These are phyloP conservation scores for Phialophora verrucosa DNA, from an alignment of 2,329 filamentous ascomycete species.

Conservation along the genomic window DNA sequence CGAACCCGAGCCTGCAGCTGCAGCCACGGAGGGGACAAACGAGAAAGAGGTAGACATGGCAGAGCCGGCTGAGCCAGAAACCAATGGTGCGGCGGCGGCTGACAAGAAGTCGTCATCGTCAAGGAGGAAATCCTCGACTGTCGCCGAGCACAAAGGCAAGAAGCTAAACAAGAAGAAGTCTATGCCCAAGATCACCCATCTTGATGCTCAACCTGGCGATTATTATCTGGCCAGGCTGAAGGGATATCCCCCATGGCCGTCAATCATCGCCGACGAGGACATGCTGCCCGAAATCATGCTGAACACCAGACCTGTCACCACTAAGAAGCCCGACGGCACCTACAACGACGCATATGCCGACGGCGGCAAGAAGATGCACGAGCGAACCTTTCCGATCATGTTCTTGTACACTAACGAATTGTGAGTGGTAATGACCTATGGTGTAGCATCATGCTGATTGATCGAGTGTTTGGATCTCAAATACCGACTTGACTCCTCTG, in stretches of 20 bases:
- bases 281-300: constrained; percentile 85
- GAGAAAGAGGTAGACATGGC: constrained; percentile 37
- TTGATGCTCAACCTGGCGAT: constrained; percentile 86
- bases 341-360: constrained; percentile 87
- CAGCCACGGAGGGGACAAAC: constrained; percentile 29
- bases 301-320: constrained; percentile 80
- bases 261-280: constrained; percentile 89
- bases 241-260: constrained; percentile 92
- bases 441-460: constrained; percentile 30
- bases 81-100: constrained; percentile 56
- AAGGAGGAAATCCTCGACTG: constrained; percentile 74
- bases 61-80: constrained; percentile 48
- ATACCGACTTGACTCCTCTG: constrained; percentile 79
- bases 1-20: constrained; percentile 32
- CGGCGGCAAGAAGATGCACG: constrained; percentile 81
- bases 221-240: constrained; percentile 93
- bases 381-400: constrained; percentile 93
- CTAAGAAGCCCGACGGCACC: constrained; percentile 78
- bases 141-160: constrained; percentile 72
- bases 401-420: constrained; percentile 95
- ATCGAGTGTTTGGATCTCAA: constrained; percentile 84
- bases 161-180: constrained; percentile 87
- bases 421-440: constrained; percentile 64
- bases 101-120: constrained; percentile 58
- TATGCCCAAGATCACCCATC: constrained; percentile 70